A percentile compares a stretch with the other conserved stretches of the same genome.
phyloP scores from a whole-genome alignment of 2,329 filamentous ascomycete genomes.

The Magnaporthiopsis rhizophila region DNA sequence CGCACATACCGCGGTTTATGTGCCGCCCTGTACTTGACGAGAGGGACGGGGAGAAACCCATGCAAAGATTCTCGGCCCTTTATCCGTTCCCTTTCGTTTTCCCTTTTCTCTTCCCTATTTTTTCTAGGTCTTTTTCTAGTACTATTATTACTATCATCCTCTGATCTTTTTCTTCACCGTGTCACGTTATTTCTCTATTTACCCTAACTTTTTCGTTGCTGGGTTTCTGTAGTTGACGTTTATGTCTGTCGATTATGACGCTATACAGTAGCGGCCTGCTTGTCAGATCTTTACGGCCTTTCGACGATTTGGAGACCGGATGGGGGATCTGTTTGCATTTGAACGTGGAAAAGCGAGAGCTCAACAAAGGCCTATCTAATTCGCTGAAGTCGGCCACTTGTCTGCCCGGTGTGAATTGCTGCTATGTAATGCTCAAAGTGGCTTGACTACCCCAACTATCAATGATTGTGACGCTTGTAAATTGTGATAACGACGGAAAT shows the following conservation, averaged over 20 bases:
- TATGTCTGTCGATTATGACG: background rate
- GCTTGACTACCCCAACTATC: no score
- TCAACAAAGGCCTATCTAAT: background rate
- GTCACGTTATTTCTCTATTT: background rate
- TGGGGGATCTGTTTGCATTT: slow-evolving; percentile 13
- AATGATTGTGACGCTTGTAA: no score
- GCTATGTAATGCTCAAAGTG: no score
- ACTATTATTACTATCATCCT: slow-evolving; percentile 1
- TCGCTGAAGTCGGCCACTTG: background rate
- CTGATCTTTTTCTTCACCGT: background rate
- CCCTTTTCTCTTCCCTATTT: slow-evolving; percentile 15
- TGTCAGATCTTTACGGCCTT: background rate
- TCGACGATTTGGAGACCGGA: slow-evolving; percentile 10
- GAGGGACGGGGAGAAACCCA: background rate
- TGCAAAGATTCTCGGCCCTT: slow-evolving; percentile 8
- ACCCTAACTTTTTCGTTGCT: background rate
- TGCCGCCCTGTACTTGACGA: slow-evolving; percentile 3
- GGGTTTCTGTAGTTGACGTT: background rate
- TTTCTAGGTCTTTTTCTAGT: slow-evolving; percentile 8
- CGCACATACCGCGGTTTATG: background rate
- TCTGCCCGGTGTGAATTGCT: no score
- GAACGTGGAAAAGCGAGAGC: slow-evolving; percentile 13
- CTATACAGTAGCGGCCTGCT: background rate
- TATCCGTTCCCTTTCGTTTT: slow-evolving; percentile 13
- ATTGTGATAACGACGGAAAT: no score